Evolutionary conservation across 106 monocot species (phyloP).

Genomic region (Allium cepa): DNA sequence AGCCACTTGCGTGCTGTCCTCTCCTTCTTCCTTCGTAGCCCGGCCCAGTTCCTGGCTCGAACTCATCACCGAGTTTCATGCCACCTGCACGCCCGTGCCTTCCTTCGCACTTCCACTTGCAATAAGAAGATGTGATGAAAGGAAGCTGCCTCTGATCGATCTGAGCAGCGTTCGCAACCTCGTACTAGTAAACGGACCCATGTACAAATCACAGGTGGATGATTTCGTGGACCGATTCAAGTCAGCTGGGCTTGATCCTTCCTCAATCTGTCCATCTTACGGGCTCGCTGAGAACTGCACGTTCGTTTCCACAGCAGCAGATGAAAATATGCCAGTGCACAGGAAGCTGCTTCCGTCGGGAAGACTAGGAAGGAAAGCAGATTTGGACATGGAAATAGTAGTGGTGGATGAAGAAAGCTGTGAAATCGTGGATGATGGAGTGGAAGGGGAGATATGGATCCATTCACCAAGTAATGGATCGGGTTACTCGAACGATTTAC

Average conservation of each 20-base stretch:
- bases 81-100: conserved; percentile 33
- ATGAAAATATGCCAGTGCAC: conserved; percentile 17
- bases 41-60: conserved; percentile 45
- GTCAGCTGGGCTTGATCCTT: conserved; percentile 10
- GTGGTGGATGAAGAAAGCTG: conserved; percentile 27
- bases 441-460: conserved; percentile 44
- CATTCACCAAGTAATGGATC: conserved; percentile 30
- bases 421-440: conserved; percentile 21
- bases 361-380: conserved; percentile 3
- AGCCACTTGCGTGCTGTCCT: conserved; percentile 30
- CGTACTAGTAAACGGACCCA: conserved; percentile 38
- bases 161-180: conserved; percentile 22
- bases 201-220: conserved; percentile 15
- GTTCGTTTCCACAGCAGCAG: conserved; percentile 27
- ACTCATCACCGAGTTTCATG: conserved; percentile 29
- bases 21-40: conserved; percentile 22
- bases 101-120: conserved; percentile 29
- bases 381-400: conserved; percentile 5
- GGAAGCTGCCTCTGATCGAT: conserved; percentile 3
- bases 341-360: conserved; percentile 32
- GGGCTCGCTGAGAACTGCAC: conserved; percentile 54
- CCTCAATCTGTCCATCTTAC: conserved; percentile 28
- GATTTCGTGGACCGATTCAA: conserved; percentile 27
- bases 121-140: conserved; percentile 11
- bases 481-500: conserved; percentile 25